phyloP scores from a whole-genome alignment of 495 filamentous ascomycete genomes.

The Daldinia loculata region DNA sequence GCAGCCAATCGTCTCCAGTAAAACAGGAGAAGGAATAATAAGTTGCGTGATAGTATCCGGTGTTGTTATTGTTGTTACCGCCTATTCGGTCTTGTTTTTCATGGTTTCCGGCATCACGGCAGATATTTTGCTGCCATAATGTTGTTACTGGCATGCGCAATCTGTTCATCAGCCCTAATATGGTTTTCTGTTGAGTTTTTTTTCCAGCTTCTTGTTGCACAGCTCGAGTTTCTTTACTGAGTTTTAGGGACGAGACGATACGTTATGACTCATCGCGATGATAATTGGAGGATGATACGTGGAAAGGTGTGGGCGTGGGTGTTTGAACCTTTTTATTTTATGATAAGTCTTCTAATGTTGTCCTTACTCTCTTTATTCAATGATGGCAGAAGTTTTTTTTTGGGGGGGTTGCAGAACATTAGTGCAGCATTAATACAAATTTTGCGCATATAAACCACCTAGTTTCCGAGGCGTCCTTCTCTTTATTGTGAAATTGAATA shows the following conservation, averaged over 20 bases:
- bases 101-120: constrained; percentile 33
- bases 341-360: constrained; percentile 42
- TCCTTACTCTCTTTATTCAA: constrained; percentile 16
- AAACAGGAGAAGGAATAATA: constrained; percentile 53
- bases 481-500: not conserved
- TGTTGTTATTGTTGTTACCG: constrained; percentile 12
- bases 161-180: constrained; percentile 2
- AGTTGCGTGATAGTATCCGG: not conserved
- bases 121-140: constrained; percentile 25
- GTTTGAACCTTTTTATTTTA: constrained; percentile 36
- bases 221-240: constrained; percentile 22
- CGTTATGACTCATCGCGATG: constrained; percentile 38
- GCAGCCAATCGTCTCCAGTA: constrained; percentile 59
- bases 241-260: constrained; percentile 38
- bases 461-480: not conserved
- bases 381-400: constrained; percentile 20
- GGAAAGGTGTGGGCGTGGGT: constrained; percentile 32
- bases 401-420: constrained; percentile 36
- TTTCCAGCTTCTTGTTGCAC: constrained; percentile 4
- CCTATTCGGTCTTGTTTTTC: constrained; percentile 23
- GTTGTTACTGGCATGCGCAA: constrained; percentile 15
- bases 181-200: constrained; percentile 22
- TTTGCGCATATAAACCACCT: constrained; percentile 10
- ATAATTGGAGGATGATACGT: constrained; percentile 34
- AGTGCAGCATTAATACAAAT: constrained; percentile 41